These are phyloP conservation scores for Daldinia loculata DNA, from an alignment of 495 filamentous ascomycete species.

Conservation along the genomic window DNA sequence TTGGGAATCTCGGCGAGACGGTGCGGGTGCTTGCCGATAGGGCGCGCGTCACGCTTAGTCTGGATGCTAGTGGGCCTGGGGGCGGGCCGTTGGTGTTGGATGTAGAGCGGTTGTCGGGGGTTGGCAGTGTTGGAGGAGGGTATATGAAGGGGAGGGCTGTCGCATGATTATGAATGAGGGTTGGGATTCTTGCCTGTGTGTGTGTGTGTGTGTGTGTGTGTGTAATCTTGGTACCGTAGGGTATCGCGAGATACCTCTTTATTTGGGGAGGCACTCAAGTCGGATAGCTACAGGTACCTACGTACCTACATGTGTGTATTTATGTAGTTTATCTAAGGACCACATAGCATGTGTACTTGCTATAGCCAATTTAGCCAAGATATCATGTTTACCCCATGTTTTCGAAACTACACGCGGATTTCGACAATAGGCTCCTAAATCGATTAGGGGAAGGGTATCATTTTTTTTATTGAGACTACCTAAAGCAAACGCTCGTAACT, in stretches of 20 bases:
- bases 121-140: constrained; percentile 43
- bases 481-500: no score
- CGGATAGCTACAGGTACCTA: no score
- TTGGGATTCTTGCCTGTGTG: no score
- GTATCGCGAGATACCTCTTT: no score
- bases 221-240: neutral
- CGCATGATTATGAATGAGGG: constrained; percentile 13
- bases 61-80: constrained; percentile 69
- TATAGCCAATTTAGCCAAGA: neutral
- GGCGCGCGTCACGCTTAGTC: constrained; percentile 76
- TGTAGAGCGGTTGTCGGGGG: constrained; percentile 53
- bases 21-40: constrained; percentile 80
- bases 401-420: no score
- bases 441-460: no score
- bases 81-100: constrained; percentile 72
- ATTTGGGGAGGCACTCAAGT: no score
- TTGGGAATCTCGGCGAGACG: constrained; percentile 76
- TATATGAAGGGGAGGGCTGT: constrained; percentile 6
- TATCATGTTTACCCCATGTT: neutral
- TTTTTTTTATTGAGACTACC: no score
- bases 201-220: neutral
- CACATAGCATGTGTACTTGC: neutral
- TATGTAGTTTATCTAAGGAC: neutral
- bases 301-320: no score
- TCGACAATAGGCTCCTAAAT: no score